phyloP scores from a whole-genome alignment of 192 early-diverging fungal species.

The Chytriomyces hyalinus region DNA sequence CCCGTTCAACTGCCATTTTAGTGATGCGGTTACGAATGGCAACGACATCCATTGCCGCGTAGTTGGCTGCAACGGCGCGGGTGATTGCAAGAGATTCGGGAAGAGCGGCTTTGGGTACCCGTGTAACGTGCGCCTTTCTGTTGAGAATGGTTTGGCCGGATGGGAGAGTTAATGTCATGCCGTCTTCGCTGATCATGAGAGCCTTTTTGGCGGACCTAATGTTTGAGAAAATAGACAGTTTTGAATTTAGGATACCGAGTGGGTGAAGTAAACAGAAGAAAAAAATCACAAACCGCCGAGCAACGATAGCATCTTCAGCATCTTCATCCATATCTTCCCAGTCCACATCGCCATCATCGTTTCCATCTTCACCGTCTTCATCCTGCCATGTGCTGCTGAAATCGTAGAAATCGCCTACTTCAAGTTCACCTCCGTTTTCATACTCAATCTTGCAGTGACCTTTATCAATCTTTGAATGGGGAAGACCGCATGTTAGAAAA shows the following conservation, averaged over 20 bases:
- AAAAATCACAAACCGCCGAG: conserved; percentile 7
- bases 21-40: conserved; percentile 26
- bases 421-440: conserved; percentile 89
- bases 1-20: conserved; percentile 24
- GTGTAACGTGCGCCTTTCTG: conserved; percentile 27
- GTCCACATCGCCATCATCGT: conserved; percentile 46
- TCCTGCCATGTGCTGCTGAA: conserved; percentile 85
- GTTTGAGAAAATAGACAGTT: not conserved
- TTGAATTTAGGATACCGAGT: not conserved
- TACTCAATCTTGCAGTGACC: conserved; percentile 97
- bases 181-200: conserved; percentile 71
- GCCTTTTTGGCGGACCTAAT: conserved; percentile 23
- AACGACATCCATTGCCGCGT: conserved; percentile 33
- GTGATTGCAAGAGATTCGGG: conserved; percentile 35
- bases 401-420: conserved; percentile 95
- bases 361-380: conserved; percentile 45
- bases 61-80: conserved; percentile 27
- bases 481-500: not conserved
- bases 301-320: conserved; percentile 20
- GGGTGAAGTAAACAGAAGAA: not conserved
- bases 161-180: conserved; percentile 86
- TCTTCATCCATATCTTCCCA: conserved; percentile 46
- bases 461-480: conserved; percentile 69
- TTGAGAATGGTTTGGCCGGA: conserved; percentile 57
- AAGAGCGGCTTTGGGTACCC: conserved; percentile 15